Evolutionary conservation across 163 green algal genomes (phyloP).

Genomic region (Coccomyxa subellipsoidea): DNA sequence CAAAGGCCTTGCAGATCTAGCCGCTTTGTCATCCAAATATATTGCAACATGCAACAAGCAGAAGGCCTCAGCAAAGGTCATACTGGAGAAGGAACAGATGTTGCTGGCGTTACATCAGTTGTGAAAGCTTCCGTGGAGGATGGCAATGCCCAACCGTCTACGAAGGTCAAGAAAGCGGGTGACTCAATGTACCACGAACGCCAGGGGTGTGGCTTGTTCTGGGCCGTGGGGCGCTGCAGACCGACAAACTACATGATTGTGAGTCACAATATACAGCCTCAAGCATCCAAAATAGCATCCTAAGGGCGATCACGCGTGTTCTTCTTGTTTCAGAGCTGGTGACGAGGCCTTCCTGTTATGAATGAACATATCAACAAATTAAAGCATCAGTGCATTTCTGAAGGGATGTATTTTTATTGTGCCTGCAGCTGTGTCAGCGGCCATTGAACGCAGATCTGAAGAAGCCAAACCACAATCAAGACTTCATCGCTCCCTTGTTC

Average conservation of each 20-base stretch:
- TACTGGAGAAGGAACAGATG: neutral
- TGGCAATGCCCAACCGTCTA: neutral
- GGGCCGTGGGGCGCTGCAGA: neutral
- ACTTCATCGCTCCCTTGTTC: conserved; percentile 42
- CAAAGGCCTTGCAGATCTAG: too few relatives aligned
- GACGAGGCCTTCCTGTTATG: neutral
- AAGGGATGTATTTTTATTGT: neutral
- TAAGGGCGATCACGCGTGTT: too few relatives aligned
- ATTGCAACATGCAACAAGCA: neutral
- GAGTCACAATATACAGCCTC: neutral
- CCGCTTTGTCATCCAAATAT: neutral
- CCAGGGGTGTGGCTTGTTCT: conserved; percentile 3
- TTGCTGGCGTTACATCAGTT: neutral
- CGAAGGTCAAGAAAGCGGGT: neutral
- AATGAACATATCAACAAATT: neutral
- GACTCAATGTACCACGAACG: neutral
- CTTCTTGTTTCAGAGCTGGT: neutral
- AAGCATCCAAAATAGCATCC: neutral
- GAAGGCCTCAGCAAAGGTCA: neutral
- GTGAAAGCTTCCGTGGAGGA: neutral
- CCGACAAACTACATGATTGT: conserved; percentile 18
- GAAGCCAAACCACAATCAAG: conserved; percentile 46
- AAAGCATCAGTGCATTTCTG: neutral
- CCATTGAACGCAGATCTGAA: conserved; percentile 44
- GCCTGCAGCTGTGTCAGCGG: conserved; percentile 6